These are phyloP conservation scores for Pseudopyrenochaeta lycopersici DNA, from an alignment of 2,329 filamentous ascomycete genomes.

Conservation along the genomic window DNA sequence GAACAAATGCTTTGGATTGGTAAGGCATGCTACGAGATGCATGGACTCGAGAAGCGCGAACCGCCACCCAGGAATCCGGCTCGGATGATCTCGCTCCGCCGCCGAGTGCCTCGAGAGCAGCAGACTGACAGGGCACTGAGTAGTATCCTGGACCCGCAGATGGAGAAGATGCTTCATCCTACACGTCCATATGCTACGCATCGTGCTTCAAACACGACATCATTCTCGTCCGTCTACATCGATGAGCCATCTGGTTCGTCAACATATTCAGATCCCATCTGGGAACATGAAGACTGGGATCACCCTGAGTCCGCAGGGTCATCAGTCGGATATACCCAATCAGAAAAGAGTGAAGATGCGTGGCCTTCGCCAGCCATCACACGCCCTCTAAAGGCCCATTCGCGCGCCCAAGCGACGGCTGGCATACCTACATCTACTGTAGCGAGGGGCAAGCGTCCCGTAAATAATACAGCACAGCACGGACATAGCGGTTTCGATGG, in stretches of 20 bases:
- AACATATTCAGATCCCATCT: conserved; percentile 22
- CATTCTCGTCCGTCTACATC: conserved; percentile 44
- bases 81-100: conserved; percentile 35
- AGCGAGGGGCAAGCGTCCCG: conserved; percentile 27
- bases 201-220: conserved; percentile 36
- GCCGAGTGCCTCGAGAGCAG: conserved; percentile 7
- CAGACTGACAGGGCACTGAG: conserved; percentile 31
- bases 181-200: conserved; percentile 28
- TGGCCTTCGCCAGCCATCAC: conserved; percentile 14
- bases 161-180: conserved; percentile 50
- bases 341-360: conserved; percentile 19
- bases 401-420: conserved; percentile 1
- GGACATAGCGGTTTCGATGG: conserved; percentile 20
- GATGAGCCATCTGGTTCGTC: conserved; percentile 36
- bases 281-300: conserved; percentile 31
- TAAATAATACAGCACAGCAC: conserved; percentile 31
- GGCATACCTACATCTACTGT: conserved; percentile 6
- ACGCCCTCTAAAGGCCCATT: conserved; percentile 21
- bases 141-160: conserved; percentile 37
- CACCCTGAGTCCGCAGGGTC: conserved; percentile 25
- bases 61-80: conserved; percentile 41
- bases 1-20: conserved; percentile 61
- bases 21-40: conserved; percentile 47
- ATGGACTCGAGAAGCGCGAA: conserved; percentile 33
- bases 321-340: conserved; percentile 27